A percentile compares a stretch with the other conserved stretches of the same genome.
Conservation (phyloP, 805 yeast genomes). For the Saccharomycopsis fodiens region DNA sequence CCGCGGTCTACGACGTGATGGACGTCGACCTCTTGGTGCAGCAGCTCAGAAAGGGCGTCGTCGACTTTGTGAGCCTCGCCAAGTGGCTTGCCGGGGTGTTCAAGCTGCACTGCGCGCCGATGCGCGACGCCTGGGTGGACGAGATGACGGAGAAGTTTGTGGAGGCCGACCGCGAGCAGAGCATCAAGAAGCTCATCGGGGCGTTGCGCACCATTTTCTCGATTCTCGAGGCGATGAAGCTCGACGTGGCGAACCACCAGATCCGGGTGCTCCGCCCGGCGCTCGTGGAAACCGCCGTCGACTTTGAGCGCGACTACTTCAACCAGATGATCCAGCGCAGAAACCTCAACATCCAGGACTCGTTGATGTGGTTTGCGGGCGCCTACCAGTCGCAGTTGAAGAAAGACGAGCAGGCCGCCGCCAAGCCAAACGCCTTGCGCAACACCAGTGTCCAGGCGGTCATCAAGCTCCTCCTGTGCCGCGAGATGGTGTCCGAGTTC, state of each 20-base stretch:
- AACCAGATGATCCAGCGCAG: constrained; percentile 34
- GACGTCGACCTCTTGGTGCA: constrained; percentile 72
- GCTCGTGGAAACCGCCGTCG: constrained; percentile 77
- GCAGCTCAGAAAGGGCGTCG: constrained; percentile 62
- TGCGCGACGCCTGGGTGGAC: constrained; percentile 86
- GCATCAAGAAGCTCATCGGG: constrained; percentile 51
- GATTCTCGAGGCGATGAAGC: constrained; percentile 87
- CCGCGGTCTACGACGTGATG: constrained; percentile 58
- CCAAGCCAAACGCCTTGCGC: constrained; percentile 24
- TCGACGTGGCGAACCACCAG: constrained; percentile 93
- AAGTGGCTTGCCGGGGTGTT: constrained; percentile 71
- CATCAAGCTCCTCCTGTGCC: constrained; percentile 61
- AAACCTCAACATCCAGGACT: constrained; percentile 52
- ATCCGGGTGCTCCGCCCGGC: constrained; percentile 79
- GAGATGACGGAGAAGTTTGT: constrained; percentile 52
- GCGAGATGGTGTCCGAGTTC: constrained; percentile 73
- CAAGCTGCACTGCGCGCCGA: constrained; percentile 90
- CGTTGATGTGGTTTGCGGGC: constrained; percentile 56
- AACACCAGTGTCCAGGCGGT: constrained; percentile 44
- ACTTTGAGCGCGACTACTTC: constrained; percentile 80
- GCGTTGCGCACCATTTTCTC: constrained; percentile 74
- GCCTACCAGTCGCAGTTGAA: constrained; percentile 10
- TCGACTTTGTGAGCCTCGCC: constrained; percentile 64
- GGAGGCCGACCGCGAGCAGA: constrained; percentile 35
- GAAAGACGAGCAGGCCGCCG: constrained; percentile 26